These are phyloP conservation scores for Setaria italica DNA, from an alignment of 202 grass and related monocot genomes.

Conservation along the genomic window DNA sequence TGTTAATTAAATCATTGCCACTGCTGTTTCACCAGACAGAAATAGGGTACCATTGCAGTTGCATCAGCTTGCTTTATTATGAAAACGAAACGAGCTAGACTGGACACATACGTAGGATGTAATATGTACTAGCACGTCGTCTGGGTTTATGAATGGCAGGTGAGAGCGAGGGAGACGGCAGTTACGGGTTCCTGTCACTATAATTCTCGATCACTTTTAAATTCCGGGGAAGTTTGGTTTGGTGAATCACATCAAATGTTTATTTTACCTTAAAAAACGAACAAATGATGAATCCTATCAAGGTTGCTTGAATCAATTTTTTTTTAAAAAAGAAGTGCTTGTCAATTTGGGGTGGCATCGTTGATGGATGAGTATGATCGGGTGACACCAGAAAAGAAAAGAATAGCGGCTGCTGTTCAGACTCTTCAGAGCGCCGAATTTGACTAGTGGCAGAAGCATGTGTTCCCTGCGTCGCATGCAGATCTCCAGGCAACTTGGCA, in stretches of 20 bases:
- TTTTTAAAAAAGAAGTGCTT: too few species aligned
- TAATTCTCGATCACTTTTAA: neutral
- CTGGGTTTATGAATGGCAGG: slow-evolving; percentile 28
- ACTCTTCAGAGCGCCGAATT: slow-evolving; percentile 39
- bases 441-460: slow-evolving; percentile 43
- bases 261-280: neutral
- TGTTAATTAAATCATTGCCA: neutral
- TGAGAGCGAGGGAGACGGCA: slow-evolving; percentile 13
- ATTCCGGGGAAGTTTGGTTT: neutral
- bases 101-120: neutral
- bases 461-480: slow-evolving; percentile 34
- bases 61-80: slow-evolving; percentile 19
- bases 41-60: neutral
- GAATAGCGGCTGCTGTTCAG: neutral
- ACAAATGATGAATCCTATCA: neutral
- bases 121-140: neutral
- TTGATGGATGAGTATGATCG: neutral
- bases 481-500: slow-evolving; percentile 57
- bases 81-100: neutral
- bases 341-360: neutral
- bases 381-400: neutral
- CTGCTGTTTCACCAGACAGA: neutral
- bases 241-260: neutral
- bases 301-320: neutral
- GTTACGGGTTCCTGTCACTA: neutral